Percentiles rank a stretch among this genome's conserved stretches.
These are phyloP conservation scores for Aureobasidium subglaciale DNA, from an alignment of 2,329 filamentous ascomycete species.

Conservation along the genomic window DNA sequence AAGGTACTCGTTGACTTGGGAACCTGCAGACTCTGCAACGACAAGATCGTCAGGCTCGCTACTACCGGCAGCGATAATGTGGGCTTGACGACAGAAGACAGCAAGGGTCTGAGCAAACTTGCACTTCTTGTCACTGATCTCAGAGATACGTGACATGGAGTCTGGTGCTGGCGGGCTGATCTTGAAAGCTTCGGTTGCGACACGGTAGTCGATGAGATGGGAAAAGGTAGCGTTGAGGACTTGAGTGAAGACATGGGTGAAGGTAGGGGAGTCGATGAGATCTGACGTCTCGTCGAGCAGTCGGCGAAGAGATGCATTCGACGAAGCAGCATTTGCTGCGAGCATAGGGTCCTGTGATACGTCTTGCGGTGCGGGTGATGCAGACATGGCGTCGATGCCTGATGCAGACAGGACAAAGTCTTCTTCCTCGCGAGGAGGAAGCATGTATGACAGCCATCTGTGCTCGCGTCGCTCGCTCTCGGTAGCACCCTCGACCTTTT, in stretches of 20 bases:
- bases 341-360: slow-evolving; percentile 19
- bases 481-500: slow-evolving; percentile 70
- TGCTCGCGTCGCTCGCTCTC: slow-evolving; percentile 55
- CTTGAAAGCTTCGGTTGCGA: slow-evolving; percentile 73
- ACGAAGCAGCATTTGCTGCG: slow-evolving; percentile 29
- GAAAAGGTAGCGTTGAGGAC: slow-evolving; percentile 85
- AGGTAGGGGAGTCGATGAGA: slow-evolving; percentile 87
- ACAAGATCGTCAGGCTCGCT: slow-evolving; percentile 48
- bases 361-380: slow-evolving; percentile 28
- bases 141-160: slow-evolving; percentile 42
- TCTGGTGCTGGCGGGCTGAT: slow-evolving; percentile 27
- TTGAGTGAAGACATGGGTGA: slow-evolving; percentile 76
- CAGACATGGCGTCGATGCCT: slow-evolving; percentile 53
- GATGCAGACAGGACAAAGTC: slow-evolving; percentile 78
- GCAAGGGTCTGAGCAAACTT: slow-evolving; percentile 88
- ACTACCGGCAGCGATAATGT: slow-evolving; percentile 73
- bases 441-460: slow-evolving; percentile 76
- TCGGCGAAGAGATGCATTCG: slow-evolving; percentile 62
- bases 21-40: slow-evolving; percentile 23
- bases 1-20: slow-evolving; percentile 42
- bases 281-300: slow-evolving; percentile 94
- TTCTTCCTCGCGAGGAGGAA: slow-evolving; percentile 74
- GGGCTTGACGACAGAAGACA: slow-evolving; percentile 83
- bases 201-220: slow-evolving; percentile 72
- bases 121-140: slow-evolving; percentile 44